Percentiles rank a stretch among this genome's conserved stretches.
These are phyloP conservation scores for Fusarium burgessii DNA, from an alignment of 2,329 filamentous ascomycete genomes.

Conservation along the genomic window DNA sequence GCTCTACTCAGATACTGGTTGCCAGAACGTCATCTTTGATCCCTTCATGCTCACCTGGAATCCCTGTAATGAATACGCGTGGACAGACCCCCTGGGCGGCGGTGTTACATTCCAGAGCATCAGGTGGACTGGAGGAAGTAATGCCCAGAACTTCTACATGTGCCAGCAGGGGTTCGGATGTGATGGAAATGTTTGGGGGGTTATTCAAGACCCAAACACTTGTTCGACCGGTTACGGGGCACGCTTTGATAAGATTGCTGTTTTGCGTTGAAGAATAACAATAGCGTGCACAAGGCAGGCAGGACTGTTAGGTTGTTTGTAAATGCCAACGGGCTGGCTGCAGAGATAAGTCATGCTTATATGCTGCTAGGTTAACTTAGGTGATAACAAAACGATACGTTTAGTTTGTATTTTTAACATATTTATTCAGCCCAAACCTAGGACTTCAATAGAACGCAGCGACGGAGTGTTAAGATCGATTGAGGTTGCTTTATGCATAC, in stretches of 20 bases:
- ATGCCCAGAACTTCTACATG: background rate
- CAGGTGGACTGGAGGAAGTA: background rate
- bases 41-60: background rate
- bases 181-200: background rate
- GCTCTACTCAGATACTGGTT: background rate
- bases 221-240: background rate
- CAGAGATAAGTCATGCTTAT: no score
- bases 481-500: no score
- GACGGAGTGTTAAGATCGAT: no score
- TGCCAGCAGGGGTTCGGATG: background rate
- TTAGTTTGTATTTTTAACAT: no score
- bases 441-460: no score
- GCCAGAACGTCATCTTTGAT: background rate
- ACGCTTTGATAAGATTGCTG: background rate
- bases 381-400: no score
- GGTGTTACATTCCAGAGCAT: background rate
- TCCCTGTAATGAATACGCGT: background rate
- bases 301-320: no score
- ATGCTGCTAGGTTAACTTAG: no score
- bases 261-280: no score
- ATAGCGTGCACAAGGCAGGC: no score
- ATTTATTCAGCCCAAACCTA: no score
- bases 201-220: fast-evolving
- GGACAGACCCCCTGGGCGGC: background rate
- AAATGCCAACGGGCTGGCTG: no score